Conservation (phyloP, 805 yeast species). For the Kazachstania africana region DNA sequence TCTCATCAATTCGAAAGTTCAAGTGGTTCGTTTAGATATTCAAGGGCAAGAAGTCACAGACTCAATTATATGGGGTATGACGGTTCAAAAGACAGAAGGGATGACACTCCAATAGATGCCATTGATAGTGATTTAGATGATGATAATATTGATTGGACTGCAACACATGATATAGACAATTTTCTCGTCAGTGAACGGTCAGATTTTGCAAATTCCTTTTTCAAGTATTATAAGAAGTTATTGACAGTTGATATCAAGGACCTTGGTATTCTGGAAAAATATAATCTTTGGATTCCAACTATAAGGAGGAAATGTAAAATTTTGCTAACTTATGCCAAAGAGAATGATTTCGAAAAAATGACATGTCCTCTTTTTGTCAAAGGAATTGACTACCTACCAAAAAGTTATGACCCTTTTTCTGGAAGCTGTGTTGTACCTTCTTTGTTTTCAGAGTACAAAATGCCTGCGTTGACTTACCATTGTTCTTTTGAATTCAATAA, state of each 20-base stretch:
- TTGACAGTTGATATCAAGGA: constrained; percentile 12
- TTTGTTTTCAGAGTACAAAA: constrained; percentile 28
- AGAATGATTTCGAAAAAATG: constrained; percentile 7
- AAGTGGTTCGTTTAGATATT: too few relatives aligned
- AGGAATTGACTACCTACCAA: constrained; percentile 15
- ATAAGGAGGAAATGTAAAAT: constrained; percentile 7
- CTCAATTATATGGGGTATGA: too few relatives aligned
- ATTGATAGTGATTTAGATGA: not conserved
- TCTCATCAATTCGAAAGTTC: constrained; percentile 6
- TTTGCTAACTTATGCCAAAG: constrained; percentile 1
- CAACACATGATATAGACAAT: too few relatives aligned
- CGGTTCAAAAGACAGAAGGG: too few relatives aligned
- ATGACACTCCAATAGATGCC: not conserved
- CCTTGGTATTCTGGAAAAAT: constrained; percentile 10
- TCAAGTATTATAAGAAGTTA: constrained; percentile 15
- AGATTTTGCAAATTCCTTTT: constrained; percentile 10
- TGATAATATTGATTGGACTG: not conserved
- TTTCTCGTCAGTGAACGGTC: too few relatives aligned
- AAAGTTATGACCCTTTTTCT: constrained; percentile 14
- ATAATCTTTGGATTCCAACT: constrained; percentile 23
- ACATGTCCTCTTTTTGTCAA: constrained; percentile 17
- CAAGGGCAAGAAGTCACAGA: too few relatives aligned
- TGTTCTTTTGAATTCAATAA: constrained; percentile 30
- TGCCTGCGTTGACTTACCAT: constrained; percentile 36
- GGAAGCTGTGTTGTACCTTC: constrained; percentile 20